Conservation (phyloP, 2,329 filamentous ascomycete genomes). For the Didymella segeticola region DNA sequence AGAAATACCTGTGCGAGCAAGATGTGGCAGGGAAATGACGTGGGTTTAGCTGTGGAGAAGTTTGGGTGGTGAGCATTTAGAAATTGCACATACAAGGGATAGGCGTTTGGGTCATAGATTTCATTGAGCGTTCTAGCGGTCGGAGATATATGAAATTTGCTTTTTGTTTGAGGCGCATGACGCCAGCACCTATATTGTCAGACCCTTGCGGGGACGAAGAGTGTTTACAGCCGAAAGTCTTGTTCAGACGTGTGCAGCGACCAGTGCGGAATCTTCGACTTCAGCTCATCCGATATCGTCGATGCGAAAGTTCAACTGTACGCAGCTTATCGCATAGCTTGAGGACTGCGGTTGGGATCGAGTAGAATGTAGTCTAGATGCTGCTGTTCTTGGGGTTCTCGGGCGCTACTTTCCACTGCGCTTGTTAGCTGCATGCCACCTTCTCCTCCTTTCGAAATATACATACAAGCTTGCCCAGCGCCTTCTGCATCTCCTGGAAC, state of each 20-base stretch:
- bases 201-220: background rate
- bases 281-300: background rate
- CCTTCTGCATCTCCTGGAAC: slow-evolving; percentile 47
- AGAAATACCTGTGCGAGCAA: slow-evolving; percentile 63
- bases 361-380: background rate
- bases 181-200: background rate
- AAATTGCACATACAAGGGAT: background rate
- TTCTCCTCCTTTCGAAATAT: background rate
- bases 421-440: slow-evolving; percentile 4
- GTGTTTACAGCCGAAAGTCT: background rate
- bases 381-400: slow-evolving; percentile 47
- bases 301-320: background rate
- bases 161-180: background rate
- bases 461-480: slow-evolving; percentile 45
- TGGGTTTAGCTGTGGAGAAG: slow-evolving; percentile 68
- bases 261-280: background rate
- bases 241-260: background rate
- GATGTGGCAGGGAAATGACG: slow-evolving; percentile 56
- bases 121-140: slow-evolving; percentile 5
- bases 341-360: background rate
- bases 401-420: slow-evolving; percentile 44
- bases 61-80: slow-evolving; percentile 63
- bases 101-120: background rate
- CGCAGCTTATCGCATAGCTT: background rate
- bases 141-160: background rate